Conservation (phyloP, 139 green algal species). For the Pseudopediastrum boryanum region DNA sequence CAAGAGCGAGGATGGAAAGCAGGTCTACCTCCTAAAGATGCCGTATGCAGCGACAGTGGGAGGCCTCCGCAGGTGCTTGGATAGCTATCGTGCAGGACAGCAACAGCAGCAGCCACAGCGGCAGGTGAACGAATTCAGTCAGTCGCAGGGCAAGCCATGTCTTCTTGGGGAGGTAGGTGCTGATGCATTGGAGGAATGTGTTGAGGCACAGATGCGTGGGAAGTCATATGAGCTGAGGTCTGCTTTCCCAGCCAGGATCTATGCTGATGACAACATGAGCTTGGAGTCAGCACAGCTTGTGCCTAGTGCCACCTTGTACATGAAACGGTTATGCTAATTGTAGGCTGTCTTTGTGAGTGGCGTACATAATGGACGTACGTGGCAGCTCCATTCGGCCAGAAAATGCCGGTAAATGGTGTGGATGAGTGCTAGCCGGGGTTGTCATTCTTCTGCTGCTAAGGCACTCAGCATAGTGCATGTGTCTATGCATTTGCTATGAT, state of each 20-base stretch:
- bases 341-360: no score
- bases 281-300: constrained; percentile 3
- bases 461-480: no score
- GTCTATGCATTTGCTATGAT: no score
- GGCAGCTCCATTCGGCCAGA: no score
- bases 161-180: neutral
- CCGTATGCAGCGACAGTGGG: constrained; percentile 51
- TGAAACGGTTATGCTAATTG: no score
- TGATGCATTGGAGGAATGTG: neutral
- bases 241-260: constrained; percentile 14
- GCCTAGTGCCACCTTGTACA: constrained; percentile 24
- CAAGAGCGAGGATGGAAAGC: constrained; percentile 60
- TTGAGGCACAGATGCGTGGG: neutral
- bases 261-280: neutral
- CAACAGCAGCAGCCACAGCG: neutral
- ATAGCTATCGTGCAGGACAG: constrained; percentile 37
- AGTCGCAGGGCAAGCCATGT: neutral
- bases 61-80: constrained; percentile 44
- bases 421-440: no score
- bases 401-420: no score
- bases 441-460: no score
- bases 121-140: neutral
- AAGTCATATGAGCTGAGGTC: constrained; percentile 5
- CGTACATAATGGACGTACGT: no score
- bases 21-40: constrained; percentile 61